These are phyloP conservation scores for Akebia trifoliata DNA, from an alignment of 164 flowering plant species.

Conservation along the genomic window DNA sequence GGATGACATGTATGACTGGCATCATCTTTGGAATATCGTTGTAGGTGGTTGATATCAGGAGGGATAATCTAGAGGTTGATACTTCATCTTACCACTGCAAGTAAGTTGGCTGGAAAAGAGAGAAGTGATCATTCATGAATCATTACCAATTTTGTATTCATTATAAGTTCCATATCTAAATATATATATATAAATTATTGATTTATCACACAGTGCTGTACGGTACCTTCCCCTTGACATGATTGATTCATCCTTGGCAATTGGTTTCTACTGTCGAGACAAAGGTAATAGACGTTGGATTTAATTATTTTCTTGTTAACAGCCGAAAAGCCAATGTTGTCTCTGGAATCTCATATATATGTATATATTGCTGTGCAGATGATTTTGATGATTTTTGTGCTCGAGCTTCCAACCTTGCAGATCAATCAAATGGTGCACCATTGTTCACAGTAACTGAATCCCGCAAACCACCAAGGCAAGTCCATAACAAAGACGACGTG, in stretches of 20 bases:
- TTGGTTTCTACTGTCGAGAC: slow-evolving; percentile 85
- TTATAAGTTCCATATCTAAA: not conserved
- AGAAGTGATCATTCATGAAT: not conserved
- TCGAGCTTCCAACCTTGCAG: slow-evolving; percentile 68
- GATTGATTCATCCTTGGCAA: slow-evolving; percentile 92
- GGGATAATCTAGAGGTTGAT: slow-evolving; percentile 50
- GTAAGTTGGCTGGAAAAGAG: slow-evolving; percentile 30
- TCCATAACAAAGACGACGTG: slow-evolving; percentile 19
- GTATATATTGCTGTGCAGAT: slow-evolving; percentile 34
- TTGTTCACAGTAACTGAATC: slow-evolving; percentile 59
- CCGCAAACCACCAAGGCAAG: slow-evolving; percentile 17
- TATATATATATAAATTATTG: too few species aligned
- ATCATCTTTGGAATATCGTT: slow-evolving; percentile 5
- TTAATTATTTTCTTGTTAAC: not conserved
- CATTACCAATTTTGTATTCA: not conserved
- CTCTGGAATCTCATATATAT: not conserved
- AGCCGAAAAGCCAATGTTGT: not conserved
- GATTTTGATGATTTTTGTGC: slow-evolving; percentile 85
- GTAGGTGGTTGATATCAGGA: slow-evolving; percentile 53
- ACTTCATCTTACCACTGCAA: slow-evolving; percentile 89
- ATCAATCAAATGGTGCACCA: slow-evolving; percentile 79
- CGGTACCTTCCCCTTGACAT: slow-evolving; percentile 59
- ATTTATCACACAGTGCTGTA: slow-evolving; percentile 52
- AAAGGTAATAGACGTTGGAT: slow-evolving; percentile 37
- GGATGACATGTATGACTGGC: slow-evolving; percentile 9